Evolutionary conservation across 345 rosid genomes (phyloP).

Genomic region (Salix arbutifolia): DNA sequence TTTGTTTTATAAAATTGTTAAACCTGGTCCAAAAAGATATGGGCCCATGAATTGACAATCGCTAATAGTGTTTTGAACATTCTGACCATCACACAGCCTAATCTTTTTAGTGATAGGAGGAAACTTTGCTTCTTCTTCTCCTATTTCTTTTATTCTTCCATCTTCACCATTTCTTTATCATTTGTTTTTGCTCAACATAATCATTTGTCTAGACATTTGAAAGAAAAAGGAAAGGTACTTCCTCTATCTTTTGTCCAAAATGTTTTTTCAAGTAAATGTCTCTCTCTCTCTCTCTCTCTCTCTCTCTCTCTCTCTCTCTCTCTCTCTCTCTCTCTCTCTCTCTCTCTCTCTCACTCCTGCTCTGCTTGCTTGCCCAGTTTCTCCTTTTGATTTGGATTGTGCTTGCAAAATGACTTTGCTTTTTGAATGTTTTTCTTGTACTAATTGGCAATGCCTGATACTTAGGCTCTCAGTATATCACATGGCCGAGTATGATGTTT

Average conservation of each 20-base stretch:
- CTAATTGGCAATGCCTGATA: background rate
- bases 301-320: background rate
- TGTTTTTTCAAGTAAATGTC: background rate
- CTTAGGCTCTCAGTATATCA: background rate
- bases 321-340: background rate
- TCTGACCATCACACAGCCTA: background rate
- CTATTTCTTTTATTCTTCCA: background rate
- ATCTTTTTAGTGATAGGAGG: background rate
- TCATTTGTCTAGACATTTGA: background rate
- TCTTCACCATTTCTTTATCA: background rate
- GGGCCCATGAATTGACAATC: background rate
- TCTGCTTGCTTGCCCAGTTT: background rate
- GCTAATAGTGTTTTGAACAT: background rate
- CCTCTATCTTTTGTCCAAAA: background rate
- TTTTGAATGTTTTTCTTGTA: background rate
- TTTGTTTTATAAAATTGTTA: conserved; percentile 1
- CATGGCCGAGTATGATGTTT: background rate
- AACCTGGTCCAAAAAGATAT: background rate
- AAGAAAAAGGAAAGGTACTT: background rate
- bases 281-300: background rate
- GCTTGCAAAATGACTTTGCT: background rate
- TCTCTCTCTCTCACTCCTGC: background rate
- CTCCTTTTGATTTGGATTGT: background rate
- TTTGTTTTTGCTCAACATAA: background rate
- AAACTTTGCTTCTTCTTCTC: background rate